Conservation (phyloP, 2,329 filamentous ascomycete species). For the Colletotrichum tamarilloi region DNA sequence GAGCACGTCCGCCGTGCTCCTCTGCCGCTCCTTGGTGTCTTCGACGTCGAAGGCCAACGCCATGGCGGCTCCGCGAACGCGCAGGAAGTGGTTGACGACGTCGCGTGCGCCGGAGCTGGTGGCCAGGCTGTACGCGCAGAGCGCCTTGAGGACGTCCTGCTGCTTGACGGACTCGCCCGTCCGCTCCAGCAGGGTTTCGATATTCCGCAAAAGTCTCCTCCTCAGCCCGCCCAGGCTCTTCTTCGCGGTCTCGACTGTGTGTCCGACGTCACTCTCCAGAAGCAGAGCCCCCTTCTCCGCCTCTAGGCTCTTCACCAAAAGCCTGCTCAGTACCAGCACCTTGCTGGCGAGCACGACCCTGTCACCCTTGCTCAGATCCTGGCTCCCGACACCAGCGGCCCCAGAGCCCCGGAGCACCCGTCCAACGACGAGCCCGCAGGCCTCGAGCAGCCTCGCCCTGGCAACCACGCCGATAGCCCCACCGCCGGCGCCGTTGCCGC, state of each 20-base stretch:
- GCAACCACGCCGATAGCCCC: conserved; percentile 46
- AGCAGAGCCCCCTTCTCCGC: conserved; percentile 47
- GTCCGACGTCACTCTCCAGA: conserved; percentile 46
- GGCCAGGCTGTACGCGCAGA: conserved; percentile 85
- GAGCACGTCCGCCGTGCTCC: conserved; percentile 63
- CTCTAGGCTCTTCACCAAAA: conserved; percentile 79
- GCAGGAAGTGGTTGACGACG: conserved; percentile 81
- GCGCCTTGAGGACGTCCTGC: conserved; percentile 73
- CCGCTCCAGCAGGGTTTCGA: conserved; percentile 76
- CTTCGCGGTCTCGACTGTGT: conserved; percentile 68
- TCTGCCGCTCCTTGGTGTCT: conserved; percentile 54
- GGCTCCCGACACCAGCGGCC: conserved; percentile 43
- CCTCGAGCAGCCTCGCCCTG: conserved; percentile 61
- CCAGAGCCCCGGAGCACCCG: conserved; percentile 58
- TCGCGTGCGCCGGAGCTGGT: conserved; percentile 85
- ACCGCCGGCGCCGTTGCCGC: not conserved
- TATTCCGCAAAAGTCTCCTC: conserved; percentile 71
- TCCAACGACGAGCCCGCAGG: conserved; percentile 61
- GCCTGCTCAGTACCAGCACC: conserved; percentile 78
- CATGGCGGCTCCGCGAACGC: conserved; percentile 77
- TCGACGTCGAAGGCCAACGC: conserved; percentile 66
- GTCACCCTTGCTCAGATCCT: conserved; percentile 54
- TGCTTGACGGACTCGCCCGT: conserved; percentile 63
- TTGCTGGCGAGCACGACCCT: conserved; percentile 72
- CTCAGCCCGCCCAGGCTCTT: conserved; percentile 72